Conservation (phyloP, 2,329 filamentous ascomycete species). For the Emydomyces testavorans region DNA sequence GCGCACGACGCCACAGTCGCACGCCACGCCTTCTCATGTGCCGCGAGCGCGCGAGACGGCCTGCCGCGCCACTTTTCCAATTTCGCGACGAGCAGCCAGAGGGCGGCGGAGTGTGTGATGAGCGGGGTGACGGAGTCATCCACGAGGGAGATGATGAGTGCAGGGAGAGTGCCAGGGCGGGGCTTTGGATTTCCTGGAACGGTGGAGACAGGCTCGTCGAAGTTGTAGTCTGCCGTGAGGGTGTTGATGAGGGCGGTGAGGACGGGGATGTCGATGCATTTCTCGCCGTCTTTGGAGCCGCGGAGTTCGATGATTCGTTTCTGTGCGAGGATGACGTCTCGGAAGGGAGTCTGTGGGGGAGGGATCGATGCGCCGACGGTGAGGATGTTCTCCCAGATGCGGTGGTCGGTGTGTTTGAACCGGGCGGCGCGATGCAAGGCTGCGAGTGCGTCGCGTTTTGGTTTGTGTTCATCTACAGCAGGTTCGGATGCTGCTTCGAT, state of each 20-base stretch:
- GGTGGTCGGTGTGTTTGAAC: constrained; percentile 73
- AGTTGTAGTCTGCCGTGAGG: constrained; percentile 43
- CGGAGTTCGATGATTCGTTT: constrained; percentile 65
- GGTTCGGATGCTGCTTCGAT: constrained; percentile 16
- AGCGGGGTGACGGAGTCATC: constrained; percentile 67
- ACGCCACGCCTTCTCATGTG: constrained; percentile 83
- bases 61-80: constrained; percentile 63
- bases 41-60: constrained; percentile 61
- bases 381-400: constrained; percentile 95
- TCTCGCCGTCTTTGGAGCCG: constrained; percentile 54
- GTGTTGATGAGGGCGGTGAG: constrained; percentile 62
- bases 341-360: constrained; percentile 54
- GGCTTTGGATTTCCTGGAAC: constrained; percentile 22
- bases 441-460: constrained; percentile 62
- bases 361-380: constrained; percentile 68
- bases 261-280: constrained; percentile 63
- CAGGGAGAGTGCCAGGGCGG: constrained; percentile 43
- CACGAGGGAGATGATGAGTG: constrained; percentile 54
- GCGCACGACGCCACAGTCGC: constrained; percentile 43
- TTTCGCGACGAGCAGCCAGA: constrained; percentile 65
- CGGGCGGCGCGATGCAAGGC: constrained; percentile 80
- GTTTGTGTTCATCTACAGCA: constrained; percentile 43
- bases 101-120: constrained; percentile 64
- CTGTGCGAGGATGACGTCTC: constrained; percentile 65
- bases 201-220: constrained; percentile 29